phyloP scores from a whole-genome alignment of 345 rosid species.

The Excoecaria agallocha region DNA sequence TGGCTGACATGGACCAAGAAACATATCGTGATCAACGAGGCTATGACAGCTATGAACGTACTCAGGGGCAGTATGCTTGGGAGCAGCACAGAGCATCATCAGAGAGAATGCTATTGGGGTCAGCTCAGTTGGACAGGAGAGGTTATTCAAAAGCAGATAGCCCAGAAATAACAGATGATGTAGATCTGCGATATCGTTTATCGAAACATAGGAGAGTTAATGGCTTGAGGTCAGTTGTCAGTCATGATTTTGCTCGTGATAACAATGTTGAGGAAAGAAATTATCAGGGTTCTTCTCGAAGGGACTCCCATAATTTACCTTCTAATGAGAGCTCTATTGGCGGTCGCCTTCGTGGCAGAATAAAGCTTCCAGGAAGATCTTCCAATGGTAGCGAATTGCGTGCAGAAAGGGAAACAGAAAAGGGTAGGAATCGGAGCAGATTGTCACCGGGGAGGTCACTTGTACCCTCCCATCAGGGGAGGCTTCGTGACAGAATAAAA shows the following conservation, averaged over 20 bases:
- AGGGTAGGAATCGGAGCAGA: constrained; percentile 48
- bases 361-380: constrained; percentile 67
- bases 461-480: constrained; percentile 35
- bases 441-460: constrained; percentile 45
- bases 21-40: constrained; percentile 37
- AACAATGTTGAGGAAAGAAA: constrained; percentile 43
- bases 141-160: constrained; percentile 42
- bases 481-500: constrained; percentile 63
- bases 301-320: constrained; percentile 36
- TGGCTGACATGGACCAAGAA: constrained; percentile 50
- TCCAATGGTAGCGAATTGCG: constrained; percentile 34
- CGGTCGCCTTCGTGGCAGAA: constrained; percentile 74
- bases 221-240: constrained; percentile 66
- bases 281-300: constrained; percentile 41
- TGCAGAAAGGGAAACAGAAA: constrained; percentile 49
- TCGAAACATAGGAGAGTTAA: constrained; percentile 61
- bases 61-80: constrained; percentile 58
- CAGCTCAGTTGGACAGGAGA: constrained; percentile 51
- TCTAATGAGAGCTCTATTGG: constrained; percentile 47
- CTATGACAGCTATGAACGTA: constrained; percentile 48
- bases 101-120: constrained; percentile 42
- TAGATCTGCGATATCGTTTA: constrained; percentile 71
- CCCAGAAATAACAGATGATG: constrained; percentile 44
- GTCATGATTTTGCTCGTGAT: constrained; percentile 47
- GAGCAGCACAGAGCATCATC: constrained; percentile 50